Percentiles rank a stretch among this genome's conserved stretches.
Conservation (phyloP, 225 moss, liverwort and hornwort genomes). For the Bryoerythrophyllum caledonicum region DNA sequence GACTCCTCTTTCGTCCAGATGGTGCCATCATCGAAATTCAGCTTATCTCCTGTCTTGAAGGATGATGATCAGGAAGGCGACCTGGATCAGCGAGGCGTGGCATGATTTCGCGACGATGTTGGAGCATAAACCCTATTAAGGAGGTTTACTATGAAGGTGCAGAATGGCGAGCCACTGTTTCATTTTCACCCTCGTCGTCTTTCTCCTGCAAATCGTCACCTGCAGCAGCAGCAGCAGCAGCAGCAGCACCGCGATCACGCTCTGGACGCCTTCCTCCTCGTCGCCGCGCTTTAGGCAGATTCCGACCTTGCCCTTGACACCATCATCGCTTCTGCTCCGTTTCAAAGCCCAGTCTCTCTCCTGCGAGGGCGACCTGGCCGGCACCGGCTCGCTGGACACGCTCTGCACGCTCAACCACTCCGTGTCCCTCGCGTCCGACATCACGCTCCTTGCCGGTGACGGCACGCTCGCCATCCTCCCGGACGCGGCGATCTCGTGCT, state of each 20-base stretch:
- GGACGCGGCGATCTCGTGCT: slow-evolving; percentile 53
- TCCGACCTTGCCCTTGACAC: slow-evolving; percentile 10
- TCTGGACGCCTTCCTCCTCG: too few relatives aligned
- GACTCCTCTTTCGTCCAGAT: neutral
- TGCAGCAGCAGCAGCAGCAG: slow-evolving; percentile 27
- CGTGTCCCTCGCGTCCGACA: slow-evolving; percentile 46
- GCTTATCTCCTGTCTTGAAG: too few relatives aligned
- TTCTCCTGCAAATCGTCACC: slow-evolving; percentile 37
- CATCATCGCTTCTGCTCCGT: slow-evolving; percentile 13
- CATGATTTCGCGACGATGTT: slow-evolving; percentile 16
- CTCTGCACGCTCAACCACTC: slow-evolving; percentile 50
- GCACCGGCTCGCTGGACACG: slow-evolving; percentile 67
- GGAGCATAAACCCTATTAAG: slow-evolving; percentile 26
- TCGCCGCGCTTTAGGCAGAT: slow-evolving; percentile 9
- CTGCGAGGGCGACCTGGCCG: slow-evolving; percentile 72
- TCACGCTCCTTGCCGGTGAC: slow-evolving; percentile 50
- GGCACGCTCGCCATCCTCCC: slow-evolving; percentile 69
- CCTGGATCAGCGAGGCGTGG: neutral
- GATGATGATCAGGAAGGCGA: neutral
- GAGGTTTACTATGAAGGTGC: slow-evolving; percentile 80
- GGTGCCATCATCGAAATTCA: neutral
- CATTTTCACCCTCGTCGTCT: slow-evolving; percentile 41
- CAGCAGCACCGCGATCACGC: slow-evolving; percentile 20
- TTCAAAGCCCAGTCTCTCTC: slow-evolving; percentile 52
- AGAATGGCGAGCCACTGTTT: slow-evolving; percentile 70